phyloP scores from a whole-genome alignment of 2,329 filamentous ascomycete genomes.

The Sordariomycetes sp. region DNA sequence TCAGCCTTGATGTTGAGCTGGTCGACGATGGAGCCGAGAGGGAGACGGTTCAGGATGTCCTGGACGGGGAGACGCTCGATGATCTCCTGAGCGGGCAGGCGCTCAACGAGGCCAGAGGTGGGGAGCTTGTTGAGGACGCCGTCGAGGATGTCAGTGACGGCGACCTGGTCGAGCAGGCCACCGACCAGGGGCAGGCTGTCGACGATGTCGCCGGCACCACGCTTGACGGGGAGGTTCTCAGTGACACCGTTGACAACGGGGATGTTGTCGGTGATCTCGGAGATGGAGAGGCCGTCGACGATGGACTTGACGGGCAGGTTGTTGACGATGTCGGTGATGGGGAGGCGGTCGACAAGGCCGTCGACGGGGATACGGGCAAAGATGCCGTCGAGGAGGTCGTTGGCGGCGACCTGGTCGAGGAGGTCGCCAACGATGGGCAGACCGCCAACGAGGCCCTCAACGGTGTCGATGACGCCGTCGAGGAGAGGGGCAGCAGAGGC shows the following conservation, averaged over 20 bases:
- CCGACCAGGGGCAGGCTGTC: neutral
- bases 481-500: constrained; percentile 7
- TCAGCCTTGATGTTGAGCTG: neutral
- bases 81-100: constrained; percentile 1
- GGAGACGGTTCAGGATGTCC: constrained; percentile 1
- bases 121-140: neutral
- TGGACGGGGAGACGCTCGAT: neutral
- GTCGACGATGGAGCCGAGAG: neutral
- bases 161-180: neutral
- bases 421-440: constrained; percentile 3
- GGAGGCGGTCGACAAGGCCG: constrained; percentile 1
- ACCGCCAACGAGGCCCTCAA: constrained; percentile 1
- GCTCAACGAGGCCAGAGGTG: neutral
- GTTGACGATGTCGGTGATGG: constrained; percentile 3
- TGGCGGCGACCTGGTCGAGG: constrained; percentile 3
- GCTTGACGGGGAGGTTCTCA: neutral
- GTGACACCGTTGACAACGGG: constrained; percentile 2
- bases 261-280: neutral
- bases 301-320: constrained; percentile 3
- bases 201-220: constrained; percentile 1
- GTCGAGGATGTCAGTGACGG: constrained; percentile 5
- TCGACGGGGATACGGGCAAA: constrained; percentile 5
- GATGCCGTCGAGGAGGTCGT: constrained; percentile 4
- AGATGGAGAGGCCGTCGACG: constrained; percentile 1
- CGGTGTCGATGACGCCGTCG: constrained; percentile 2